phyloP scores from a whole-genome alignment of 2,329 filamentous ascomycete genomes.

The Pseudogymnoascus sp. region DNA sequence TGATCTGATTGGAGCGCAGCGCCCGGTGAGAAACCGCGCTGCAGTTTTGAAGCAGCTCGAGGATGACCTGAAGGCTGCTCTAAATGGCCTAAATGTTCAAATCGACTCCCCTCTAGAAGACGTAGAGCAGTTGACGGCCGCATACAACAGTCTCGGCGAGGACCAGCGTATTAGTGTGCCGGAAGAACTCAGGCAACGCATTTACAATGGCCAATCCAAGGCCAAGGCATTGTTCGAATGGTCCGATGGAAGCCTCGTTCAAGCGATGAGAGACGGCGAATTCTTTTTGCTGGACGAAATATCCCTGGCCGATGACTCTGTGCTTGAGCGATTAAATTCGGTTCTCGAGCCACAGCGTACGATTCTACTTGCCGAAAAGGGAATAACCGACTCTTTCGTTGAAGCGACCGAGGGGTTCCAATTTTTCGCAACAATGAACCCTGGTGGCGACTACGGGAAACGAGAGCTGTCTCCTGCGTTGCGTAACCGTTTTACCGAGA shows the following conservation, averaged over 20 bases:
- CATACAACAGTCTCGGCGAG: conserved; percentile 39
- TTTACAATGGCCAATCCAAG: conserved; percentile 46
- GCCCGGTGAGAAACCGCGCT: conserved; percentile 78
- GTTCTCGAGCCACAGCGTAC: conserved; percentile 84
- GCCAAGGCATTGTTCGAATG: conserved; percentile 89
- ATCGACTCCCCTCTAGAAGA: conserved; percentile 48
- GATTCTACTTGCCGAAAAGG: conserved; percentile 88
- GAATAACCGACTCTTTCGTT: conserved; percentile 72
- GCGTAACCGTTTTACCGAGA: conserved; percentile 94
- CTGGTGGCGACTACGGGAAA: conserved; percentile 96
- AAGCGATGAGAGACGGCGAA: conserved; percentile 82
- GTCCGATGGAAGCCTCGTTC: conserved; percentile 86
- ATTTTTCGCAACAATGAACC: conserved; percentile 98
- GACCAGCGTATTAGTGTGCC: conserved; percentile 29
- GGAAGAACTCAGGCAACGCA: conserved; percentile 27
- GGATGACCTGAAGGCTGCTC: conserved; percentile 45
- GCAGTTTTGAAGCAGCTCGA: conserved; percentile 59
- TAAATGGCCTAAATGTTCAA: conserved; percentile 32
- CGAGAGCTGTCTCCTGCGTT: conserved; percentile 92
- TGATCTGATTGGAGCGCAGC: conserved; percentile 90
- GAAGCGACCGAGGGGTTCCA: conserved; percentile 74
- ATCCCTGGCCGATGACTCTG: conserved; percentile 93
- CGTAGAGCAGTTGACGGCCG: conserved; percentile 46
- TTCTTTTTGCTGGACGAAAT: conserved; percentile 97
- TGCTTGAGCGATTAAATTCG: conserved; percentile 91